Conservation (phyloP, 495 filamentous ascomycete species). For the Letharia columbiana region DNA sequence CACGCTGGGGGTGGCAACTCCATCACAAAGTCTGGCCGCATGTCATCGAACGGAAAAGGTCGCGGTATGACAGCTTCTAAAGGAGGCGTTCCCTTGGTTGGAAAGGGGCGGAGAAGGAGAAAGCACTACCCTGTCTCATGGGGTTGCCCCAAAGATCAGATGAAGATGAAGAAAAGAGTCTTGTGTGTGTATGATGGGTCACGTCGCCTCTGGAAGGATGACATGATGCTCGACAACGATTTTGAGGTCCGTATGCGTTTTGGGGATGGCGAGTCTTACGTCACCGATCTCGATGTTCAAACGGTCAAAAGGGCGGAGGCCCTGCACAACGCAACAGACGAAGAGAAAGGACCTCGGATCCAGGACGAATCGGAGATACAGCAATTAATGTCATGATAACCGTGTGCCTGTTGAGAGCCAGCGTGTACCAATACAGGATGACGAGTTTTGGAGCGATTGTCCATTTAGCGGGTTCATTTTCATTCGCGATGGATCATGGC, state of each 20-base stretch:
- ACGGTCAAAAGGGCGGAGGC: conserved; percentile 80
- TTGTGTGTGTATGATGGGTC: conserved; percentile 86
- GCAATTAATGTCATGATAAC: background rate
- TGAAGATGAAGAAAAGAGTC: conserved; percentile 97
- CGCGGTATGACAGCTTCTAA: conserved; percentile 39
- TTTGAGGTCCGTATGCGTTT: conserved; percentile 86
- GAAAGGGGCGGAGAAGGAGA: conserved; percentile 71
- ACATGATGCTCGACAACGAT: conserved; percentile 96
- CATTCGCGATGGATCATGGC: background rate
- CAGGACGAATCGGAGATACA: conserved; percentile 24
- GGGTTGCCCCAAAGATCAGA: conserved; percentile 82
- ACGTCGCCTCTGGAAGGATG: conserved; percentile 87
- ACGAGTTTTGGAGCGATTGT: background rate
- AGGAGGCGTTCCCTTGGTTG: conserved; percentile 51
- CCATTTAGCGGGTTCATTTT: background rate
- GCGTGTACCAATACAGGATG: conserved; percentile 11
- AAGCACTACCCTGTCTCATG: conserved; percentile 88
- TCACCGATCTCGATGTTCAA: conserved; percentile 90
- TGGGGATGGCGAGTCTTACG: conserved; percentile 55
- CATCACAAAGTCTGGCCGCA: conserved; percentile 36
- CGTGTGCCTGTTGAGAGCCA: background rate
- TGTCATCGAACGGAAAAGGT: conserved; percentile 31
- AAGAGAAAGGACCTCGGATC: conserved; percentile 81
- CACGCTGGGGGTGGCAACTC: conserved; percentile 48
- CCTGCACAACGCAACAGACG: conserved; percentile 62